Evolutionary conservation across 176 grass and related monocot species (phyloP).

Genomic region (Aegilops umbellulata): DNA sequence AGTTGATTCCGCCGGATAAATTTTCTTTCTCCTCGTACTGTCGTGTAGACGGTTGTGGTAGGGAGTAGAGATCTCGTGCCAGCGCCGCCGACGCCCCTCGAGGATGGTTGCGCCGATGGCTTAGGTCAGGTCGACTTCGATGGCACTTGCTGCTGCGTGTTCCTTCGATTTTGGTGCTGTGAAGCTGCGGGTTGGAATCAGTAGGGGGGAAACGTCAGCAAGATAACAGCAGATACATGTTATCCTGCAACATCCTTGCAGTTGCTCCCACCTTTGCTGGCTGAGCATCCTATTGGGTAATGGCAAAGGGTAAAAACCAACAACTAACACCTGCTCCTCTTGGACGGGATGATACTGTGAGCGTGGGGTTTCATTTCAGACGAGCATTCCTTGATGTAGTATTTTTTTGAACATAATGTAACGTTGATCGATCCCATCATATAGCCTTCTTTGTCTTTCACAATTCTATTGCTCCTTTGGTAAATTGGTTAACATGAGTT

Average conservation of each 20-base stretch:
- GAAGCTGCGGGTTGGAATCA: background rate
- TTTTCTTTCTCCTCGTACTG: background rate
- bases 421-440: background rate
- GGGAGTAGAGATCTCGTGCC: background rate
- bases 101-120: background rate
- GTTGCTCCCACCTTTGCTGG: background rate
- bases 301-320: background rate
- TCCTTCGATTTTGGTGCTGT: background rate
- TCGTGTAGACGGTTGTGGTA: background rate
- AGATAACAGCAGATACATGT: background rate
- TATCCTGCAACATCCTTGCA: background rate
- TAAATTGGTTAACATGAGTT: constrained; percentile 7
- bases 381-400: background rate
- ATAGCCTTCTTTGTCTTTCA: background rate
- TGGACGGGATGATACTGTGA: background rate
- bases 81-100: background rate
- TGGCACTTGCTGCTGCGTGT: background rate
- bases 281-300: background rate
- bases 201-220: background rate
- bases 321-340: background rate
- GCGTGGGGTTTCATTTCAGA: background rate
- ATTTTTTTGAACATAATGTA: background rate
- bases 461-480: background rate
- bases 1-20: background rate
- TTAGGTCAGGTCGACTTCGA: background rate